Base-by-base conservation (phyloP, 2,329 filamentous ascomycete species). In the Monosporascus sp. region DNA sequence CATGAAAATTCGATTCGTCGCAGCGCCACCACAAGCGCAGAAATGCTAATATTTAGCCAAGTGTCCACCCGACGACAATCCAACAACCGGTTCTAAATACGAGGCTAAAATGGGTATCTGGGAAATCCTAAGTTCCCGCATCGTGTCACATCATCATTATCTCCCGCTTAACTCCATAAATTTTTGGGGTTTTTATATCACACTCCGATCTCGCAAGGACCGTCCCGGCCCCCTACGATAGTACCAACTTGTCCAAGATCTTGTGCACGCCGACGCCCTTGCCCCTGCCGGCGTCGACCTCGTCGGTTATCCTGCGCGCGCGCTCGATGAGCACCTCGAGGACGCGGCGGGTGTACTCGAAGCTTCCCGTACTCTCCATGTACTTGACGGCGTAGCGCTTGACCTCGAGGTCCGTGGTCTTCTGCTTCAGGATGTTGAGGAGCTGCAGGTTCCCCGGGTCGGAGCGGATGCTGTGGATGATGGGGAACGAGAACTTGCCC, bases 401-500 rank as follows among this genome's bases (percentile, higher is more conserved):
- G 50, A 97, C 89, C 64, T 93, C 88, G 47, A 89, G 84, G 63
- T 97, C 88, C 20, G 79, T 81, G 1, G 92, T 91, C 72, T 91
- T 93, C 71, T 97, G 92, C 71, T 90, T 90, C 42, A 97, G 77
- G 52, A 97, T 97, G 66, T 94, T 96, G 69, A 97, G 82, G 51
- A 99, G 81, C 64, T 95, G 86, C 60, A 88, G 77, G 66, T 91
- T 89, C 31, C 75, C 72, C 18, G 83, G 89, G 66, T 91, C 82
- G 54, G 86, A 75, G 55, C 89, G 88, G 61, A 97, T 95, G 68
- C 88, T 88, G 74, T 97, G 93, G 64, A 97, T 96, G 64, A 97
- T 86, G 41, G 92, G 91, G 68, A 97, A 97, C 25, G 88, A 93
- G 75, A 97, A 97, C 78, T 97, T 97, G 58, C 93, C 93, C 74